Evolutionary conservation across 805 yeast genomes (phyloP), one percentile per base, ranked within the genome.

Genomic region (Lipomyces chichibuensis): DNA sequence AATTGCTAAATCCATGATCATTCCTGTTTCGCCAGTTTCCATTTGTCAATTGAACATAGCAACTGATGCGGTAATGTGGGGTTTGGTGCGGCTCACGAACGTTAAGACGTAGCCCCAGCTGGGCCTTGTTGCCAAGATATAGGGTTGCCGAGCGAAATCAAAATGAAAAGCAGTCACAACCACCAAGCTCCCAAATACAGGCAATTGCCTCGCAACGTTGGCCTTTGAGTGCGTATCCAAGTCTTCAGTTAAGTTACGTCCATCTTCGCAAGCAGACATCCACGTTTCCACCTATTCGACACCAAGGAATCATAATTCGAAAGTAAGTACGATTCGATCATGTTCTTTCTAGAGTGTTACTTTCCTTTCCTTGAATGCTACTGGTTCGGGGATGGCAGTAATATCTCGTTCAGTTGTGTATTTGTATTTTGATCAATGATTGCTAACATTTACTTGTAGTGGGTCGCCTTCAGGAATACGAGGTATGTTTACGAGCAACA

Each of bases 391-490:
- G 55, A n/a, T 20, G 55, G 55, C 9, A 14, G 29, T 25, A 14
- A 9, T 13, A 29, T 25, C 39, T 37, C 39, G 39, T 11, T 5
- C 39, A 25, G 25, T 6, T 52, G 2, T 25, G 29, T 25, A 49
- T 5, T 52, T 52, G 33, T 25, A 7, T 25, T 27, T 20, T 8
- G 29, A n/a, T 25, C 17, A 17, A n/a, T n/a, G 52, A 32, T 20
- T 57, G 60, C 62, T 59, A 59, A 59, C n/a, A 3, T 52, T 3
- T 13, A 32, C 27, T 11, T 62, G 2, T 37, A 69, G 71, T 69
- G 71, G 65, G 71, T 57, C 71, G 71, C 64, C 71, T 69, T 63
- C 60, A 69, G 64, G 71, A 69, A 66, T 69, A 57, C 71, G 70
- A 69, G 67, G 70, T 67, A 64, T 39, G 70, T n/a, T 29, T 17